phyloP scores from a whole-genome alignment of 495 filamentous ascomycete species.

The Cladorrhinum samala region DNA sequence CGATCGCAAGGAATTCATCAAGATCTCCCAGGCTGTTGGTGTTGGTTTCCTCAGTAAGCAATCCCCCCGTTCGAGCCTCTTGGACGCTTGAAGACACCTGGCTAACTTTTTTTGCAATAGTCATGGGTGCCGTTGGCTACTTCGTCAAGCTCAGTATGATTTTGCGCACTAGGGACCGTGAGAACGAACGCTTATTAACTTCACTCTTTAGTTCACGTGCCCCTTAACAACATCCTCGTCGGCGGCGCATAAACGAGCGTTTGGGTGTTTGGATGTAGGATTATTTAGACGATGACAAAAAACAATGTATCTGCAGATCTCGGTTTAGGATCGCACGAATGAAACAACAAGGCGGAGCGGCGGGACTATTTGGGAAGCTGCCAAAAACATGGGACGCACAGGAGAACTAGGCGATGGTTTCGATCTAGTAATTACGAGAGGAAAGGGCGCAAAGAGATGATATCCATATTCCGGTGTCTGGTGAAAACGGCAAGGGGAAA shows the following conservation, averaged over 20 bases:
- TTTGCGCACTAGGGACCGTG: not conserved
- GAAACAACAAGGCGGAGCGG: not conserved
- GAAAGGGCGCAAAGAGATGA: slow-evolving; percentile 3
- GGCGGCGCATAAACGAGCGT: slow-evolving; percentile 34
- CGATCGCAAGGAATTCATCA: slow-evolving; percentile 83
- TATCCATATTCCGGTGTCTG: slow-evolving; percentile 4
- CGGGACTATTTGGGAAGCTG: not conserved
- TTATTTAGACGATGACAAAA: not conserved
- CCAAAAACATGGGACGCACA: not conserved
- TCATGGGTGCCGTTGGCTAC: slow-evolving; percentile 63
- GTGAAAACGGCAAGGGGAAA: not conserved
- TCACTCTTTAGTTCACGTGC: slow-evolving; percentile 26
- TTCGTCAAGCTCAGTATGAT: slow-evolving; percentile 81
- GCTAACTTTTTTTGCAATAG: slow-evolving; percentile 4
- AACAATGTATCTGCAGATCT: not conserved
- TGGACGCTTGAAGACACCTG: not conserved
- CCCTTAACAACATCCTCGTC: slow-evolving; percentile 43
- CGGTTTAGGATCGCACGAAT: not conserved
- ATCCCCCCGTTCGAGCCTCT: not conserved
- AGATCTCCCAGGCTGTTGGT: slow-evolving; percentile 93
- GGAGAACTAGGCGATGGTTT: not conserved
- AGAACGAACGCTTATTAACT: not conserved
- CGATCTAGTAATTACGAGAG: not conserved
- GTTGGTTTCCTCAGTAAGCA: slow-evolving; percentile 43
- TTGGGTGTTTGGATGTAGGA: not conserved